Evolutionary conservation across 371 early-diverging fungal species (phyloP), one percentile per base, ranked within the genome.

Genomic region (Lichtheimia ornata): DNA sequence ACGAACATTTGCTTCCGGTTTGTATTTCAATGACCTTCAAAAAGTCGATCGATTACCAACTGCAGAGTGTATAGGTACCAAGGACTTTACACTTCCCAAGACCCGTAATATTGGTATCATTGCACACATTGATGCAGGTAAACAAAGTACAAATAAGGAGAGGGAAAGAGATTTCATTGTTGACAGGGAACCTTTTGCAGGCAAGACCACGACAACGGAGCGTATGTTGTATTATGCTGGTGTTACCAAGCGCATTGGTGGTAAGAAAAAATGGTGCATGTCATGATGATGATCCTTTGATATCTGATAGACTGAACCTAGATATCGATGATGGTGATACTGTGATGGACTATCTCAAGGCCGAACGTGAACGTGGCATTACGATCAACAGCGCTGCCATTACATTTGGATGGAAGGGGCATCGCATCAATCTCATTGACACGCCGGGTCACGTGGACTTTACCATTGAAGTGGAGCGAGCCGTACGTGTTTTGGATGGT

Each of bases 401-500:
- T 40, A 95, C 97, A 15, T 91, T 95, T 70, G 89, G 88, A 2
- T 97, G 98, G 98, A 72, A 83, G 17, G 85, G 84, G 45, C 85
- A 92, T 63, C 88, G 86, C 12, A 82, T 97, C 69, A 95, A 97
- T 67, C 67, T 97, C 55, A 96, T 98, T 53, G 98, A 98, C 67
- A 97, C 97, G 4, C 97, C 98, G 0, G 98, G 98, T 0, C 98
- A 97, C 61, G 93, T 94, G 0, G 97, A 98, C 72, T 98, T 98
- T 61, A 96, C 95, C 0, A 88, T 97, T 56, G 98, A 98, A 69
- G 97, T 97, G 0, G 97, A 97, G 68, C 84, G 97, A 1, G 84
- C 93, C 5, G 80, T 98, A 13, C 86, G 96, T 3, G 96, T 97
- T 0, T 80, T 98, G 14, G 98, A 98, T 65, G 97, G 98, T 24